phyloP scores from a whole-genome alignment of 352 stramenopile genomes.

The Globisporangium sylvaticum region DNA sequence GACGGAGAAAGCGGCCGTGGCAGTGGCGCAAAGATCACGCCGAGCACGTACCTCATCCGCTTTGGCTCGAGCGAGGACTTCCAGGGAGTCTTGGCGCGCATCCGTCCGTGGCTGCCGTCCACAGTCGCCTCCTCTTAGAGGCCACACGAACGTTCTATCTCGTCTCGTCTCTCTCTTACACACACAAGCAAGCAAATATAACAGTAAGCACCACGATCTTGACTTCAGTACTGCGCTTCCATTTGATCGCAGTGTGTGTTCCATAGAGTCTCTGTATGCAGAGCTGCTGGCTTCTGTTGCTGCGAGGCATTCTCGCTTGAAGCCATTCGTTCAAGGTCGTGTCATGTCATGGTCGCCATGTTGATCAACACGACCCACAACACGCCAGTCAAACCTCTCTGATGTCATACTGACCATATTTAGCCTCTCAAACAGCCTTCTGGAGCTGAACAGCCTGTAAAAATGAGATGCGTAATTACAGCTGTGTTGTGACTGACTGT shows the following conservation, averaged over 20 bases:
- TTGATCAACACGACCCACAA: not conserved
- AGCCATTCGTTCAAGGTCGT: not conserved
- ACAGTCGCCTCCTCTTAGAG: conserved; percentile 13
- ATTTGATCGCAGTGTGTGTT: not conserved
- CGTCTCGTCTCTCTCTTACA: not conserved
- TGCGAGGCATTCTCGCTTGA: not conserved
- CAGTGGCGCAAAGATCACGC: conserved; percentile 33
- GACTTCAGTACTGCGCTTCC: not conserved
- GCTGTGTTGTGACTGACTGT: not conserved
- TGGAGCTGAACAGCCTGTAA: not conserved
- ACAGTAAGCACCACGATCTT: not conserved
- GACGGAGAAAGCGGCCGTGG: not conserved
- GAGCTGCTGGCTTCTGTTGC: not conserved
- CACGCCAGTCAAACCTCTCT: not conserved
- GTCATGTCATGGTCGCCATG: not conserved
- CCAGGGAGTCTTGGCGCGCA: conserved; percentile 38
- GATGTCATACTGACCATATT: not conserved
- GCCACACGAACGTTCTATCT: not conserved
- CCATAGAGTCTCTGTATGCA: not conserved
- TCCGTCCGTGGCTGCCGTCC: conserved; percentile 38
- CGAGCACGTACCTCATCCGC: conserved; percentile 70
- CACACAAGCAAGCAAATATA: conserved; percentile 1
- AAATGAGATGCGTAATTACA: not conserved
- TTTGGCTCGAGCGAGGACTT: conserved; percentile 61
- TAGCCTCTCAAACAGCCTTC: not conserved